Percentiles rank a stretch among this genome's conserved stretches.
phyloP scores from a whole-genome alignment of 768 basidiomycete genomes.

The Piloderma croceum region DNA sequence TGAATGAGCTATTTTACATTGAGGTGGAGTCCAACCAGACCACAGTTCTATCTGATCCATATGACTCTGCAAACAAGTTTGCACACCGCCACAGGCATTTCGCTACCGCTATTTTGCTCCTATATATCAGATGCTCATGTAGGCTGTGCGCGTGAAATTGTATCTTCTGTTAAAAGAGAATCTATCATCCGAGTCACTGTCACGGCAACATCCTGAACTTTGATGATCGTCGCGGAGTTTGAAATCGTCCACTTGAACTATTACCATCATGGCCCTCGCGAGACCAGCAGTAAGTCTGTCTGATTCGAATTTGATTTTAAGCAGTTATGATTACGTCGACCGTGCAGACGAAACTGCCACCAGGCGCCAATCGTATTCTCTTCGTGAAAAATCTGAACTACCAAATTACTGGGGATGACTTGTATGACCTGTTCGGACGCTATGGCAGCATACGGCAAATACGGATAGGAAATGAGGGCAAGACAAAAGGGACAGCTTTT shows the following conservation, averaged over 20 bases:
- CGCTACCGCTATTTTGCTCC: no score
- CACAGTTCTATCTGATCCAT: no score
- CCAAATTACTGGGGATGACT: conserved; percentile 86
- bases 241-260: neutral
- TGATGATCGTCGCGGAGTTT: no score
- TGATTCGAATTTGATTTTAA: conserved; percentile 1
- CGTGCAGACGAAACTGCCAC: conserved; percentile 69
- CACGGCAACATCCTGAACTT: no score
- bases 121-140: no score
- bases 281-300: conserved; percentile 58
- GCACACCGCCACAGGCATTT: no score
- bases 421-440: conserved; percentile 96
- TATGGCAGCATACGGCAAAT: conserved; percentile 97
- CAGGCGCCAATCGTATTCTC: conserved; percentile 86
- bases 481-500: conserved; percentile 94
- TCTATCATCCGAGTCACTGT: no score
- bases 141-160: no score
- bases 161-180: no score
- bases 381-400: conserved; percentile 94
- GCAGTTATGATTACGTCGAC: conserved; percentile 1
- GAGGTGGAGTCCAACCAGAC: no score
- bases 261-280: conserved; percentile 50
- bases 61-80: no score
- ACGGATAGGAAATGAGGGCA: conserved; percentile 85
- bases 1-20: no score